Evolutionary conservation across 139 green algal genomes (phyloP).

Genomic region (Desmodesmus armatus): DNA sequence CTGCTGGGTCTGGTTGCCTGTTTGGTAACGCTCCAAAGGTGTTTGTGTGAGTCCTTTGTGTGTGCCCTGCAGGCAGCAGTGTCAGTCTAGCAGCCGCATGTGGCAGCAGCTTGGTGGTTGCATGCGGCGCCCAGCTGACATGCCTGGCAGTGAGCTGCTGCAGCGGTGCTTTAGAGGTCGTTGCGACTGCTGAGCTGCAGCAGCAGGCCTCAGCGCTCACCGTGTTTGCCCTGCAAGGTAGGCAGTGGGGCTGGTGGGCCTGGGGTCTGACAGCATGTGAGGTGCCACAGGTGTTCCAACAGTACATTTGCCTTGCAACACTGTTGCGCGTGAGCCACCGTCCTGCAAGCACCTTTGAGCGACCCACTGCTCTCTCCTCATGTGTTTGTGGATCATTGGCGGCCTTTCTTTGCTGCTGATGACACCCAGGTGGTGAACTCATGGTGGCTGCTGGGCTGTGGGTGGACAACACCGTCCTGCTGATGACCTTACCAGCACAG

Average conservation of each 20-base stretch:
- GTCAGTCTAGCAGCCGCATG: conserved; percentile 34
- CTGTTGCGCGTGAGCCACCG: no score
- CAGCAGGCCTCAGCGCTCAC: conserved; percentile 45
- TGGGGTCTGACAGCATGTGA: background rate
- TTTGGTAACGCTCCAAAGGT: no score
- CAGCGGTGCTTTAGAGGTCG: background rate
- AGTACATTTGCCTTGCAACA: no score
- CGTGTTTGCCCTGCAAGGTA: background rate
- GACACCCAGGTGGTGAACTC: background rate
- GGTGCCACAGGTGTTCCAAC: background rate
- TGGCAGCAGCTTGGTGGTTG: conserved; percentile 36
- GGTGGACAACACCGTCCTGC: conserved; percentile 35
- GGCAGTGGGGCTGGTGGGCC: background rate
- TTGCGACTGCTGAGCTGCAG: background rate
- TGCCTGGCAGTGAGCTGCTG: background rate
- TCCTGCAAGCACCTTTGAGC: no score
- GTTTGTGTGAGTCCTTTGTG: no score
- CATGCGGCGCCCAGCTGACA: conserved; percentile 8
- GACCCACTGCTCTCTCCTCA: no score
- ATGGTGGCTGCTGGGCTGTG: conserved; percentile 33
- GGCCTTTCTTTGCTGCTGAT: background rate
- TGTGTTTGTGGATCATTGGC: background rate
- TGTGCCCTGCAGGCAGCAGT: no score
- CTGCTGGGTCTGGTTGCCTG: no score
- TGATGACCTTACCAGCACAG: conserved; percentile 5